Conservation (phyloP, 768 basidiomycete species). For the Grammothele lineata region DNA sequence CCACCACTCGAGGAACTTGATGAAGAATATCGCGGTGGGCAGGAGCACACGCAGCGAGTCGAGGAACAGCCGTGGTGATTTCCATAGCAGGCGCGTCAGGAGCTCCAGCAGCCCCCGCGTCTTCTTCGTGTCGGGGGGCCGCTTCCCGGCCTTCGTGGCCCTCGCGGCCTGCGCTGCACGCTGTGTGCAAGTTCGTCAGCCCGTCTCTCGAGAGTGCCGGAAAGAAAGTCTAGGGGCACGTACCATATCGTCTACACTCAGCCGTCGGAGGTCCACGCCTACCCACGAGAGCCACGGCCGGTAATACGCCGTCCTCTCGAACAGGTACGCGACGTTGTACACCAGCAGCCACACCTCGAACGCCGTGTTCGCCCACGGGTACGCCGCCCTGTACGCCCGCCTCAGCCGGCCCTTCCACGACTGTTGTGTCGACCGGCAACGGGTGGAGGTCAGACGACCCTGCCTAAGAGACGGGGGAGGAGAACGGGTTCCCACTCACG, state of each 20-base stretch:
- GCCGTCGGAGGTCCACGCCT: slow-evolving; percentile 75
- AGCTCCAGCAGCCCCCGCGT: slow-evolving; percentile 36
- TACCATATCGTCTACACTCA: slow-evolving; percentile 77
- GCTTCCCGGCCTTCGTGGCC: too few relatives aligned
- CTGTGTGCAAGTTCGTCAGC: slow-evolving; percentile 12
- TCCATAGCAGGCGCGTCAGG: slow-evolving; percentile 43
- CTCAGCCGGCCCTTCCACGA: slow-evolving; percentile 50
- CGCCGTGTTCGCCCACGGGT: slow-evolving; percentile 76
- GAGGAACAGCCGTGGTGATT: slow-evolving; percentile 59
- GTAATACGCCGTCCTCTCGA: slow-evolving; percentile 81
- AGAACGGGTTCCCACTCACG: slow-evolving; percentile 31
- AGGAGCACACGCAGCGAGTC: slow-evolving; percentile 77
- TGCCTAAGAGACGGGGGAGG: background rate
- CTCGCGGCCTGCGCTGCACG: slow-evolving; percentile 22
- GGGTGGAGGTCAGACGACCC: background rate
- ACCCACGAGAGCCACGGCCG: slow-evolving; percentile 91
- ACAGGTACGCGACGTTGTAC: slow-evolving; percentile 88
- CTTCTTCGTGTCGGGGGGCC: slow-evolving; percentile 18
- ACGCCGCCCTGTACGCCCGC: slow-evolving; percentile 62
- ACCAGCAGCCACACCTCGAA: slow-evolving; percentile 81
- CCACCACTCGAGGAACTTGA: slow-evolving; percentile 99
- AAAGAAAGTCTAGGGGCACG: slow-evolving; percentile 22
- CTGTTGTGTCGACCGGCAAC: slow-evolving; percentile 31
- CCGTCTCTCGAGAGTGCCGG: background rate
- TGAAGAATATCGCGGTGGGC: slow-evolving; percentile 87